Conservation (phyloP, 768 basidiomycete genomes). For the Dioszegia crocea region DNA sequence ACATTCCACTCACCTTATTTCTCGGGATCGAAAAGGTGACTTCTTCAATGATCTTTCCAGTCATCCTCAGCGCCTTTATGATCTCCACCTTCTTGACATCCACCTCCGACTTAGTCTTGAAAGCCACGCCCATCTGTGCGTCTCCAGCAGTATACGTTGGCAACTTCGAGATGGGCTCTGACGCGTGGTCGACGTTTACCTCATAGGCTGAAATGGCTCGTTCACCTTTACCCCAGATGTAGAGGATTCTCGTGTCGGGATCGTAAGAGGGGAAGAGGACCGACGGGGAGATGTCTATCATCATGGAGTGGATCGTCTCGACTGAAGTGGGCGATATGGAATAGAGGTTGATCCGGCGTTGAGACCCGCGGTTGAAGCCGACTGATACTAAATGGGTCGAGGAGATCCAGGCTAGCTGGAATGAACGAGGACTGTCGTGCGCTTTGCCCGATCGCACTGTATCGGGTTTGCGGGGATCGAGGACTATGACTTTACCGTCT, state of each 20-base stretch:
- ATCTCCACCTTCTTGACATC: constrained; percentile 50
- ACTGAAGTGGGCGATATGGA: background rate
- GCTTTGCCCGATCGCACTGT: constrained; percentile 20
- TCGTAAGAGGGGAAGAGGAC: constrained; percentile 50
- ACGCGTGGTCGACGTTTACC: constrained; percentile 24
- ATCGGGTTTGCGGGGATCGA: constrained; percentile 46
- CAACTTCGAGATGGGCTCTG: constrained; percentile 36
- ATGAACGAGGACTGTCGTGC: constrained; percentile 49
- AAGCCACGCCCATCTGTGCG: constrained; percentile 45
- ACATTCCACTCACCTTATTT: constrained; percentile 36
- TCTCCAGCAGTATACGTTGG: constrained; percentile 45
- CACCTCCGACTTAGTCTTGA: constrained; percentile 45
- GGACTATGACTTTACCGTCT: constrained; percentile 41
- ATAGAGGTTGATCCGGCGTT: constrained; percentile 48
- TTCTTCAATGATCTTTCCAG: constrained; percentile 43
- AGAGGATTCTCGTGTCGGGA: constrained; percentile 49
- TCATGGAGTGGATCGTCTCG: constrained; percentile 19
- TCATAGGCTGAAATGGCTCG: constrained; percentile 48
- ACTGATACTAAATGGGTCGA: constrained; percentile 39
- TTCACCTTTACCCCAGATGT: constrained; percentile 51
- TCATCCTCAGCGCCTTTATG: constrained; percentile 39
- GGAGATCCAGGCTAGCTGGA: constrained; percentile 48
- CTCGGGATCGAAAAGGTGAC: constrained; percentile 49
- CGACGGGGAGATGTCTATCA: constrained; percentile 50
- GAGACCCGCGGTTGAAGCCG: constrained; percentile 49